A percentile compares a stretch with the other conserved stretches of the same genome.
These are phyloP conservation scores for Mycena pura DNA, from an alignment of 768 basidiomycete species.

Conservation along the genomic window DNA sequence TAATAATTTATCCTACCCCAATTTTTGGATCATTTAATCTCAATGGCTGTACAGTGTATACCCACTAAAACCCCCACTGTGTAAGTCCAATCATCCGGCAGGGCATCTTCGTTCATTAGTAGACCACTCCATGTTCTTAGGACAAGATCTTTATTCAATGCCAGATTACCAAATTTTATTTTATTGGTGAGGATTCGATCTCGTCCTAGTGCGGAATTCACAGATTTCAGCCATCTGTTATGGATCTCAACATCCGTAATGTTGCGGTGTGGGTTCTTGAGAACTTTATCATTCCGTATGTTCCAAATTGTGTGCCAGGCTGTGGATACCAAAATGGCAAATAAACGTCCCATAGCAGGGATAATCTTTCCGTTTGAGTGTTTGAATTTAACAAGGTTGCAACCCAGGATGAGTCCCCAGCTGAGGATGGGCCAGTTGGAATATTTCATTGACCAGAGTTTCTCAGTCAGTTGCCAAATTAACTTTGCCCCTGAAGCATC, in stretches of 20 bases:
- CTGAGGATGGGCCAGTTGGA: not conserved
- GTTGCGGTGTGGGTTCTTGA: not conserved
- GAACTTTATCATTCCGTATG: not conserved
- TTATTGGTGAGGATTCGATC: too few species aligned
- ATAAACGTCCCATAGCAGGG: not conserved
- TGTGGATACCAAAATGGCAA: not conserved
- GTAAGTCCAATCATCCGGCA: too few species aligned
- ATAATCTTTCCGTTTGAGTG: not conserved
- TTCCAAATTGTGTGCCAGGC: not conserved
- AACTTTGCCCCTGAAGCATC: not conserved
- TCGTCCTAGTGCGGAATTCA: too few species aligned
- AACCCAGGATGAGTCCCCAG: slow-evolving; percentile 6
- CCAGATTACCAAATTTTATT: too few species aligned
- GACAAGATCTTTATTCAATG: too few species aligned
- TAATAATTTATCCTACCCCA: too few species aligned
- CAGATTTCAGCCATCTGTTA: not conserved
- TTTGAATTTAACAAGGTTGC: not conserved
- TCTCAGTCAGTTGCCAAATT: not conserved
- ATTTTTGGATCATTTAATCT: too few species aligned
- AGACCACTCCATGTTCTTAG: too few species aligned
- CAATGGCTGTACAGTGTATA: too few species aligned
- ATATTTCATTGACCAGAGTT: slow-evolving; percentile 1
- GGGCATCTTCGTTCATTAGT: too few species aligned
- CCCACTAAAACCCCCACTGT: too few species aligned
- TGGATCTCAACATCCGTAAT: not conserved